phyloP scores from a whole-genome alignment of 176 grass and related monocot species.

The Hordeum vulgare region DNA sequence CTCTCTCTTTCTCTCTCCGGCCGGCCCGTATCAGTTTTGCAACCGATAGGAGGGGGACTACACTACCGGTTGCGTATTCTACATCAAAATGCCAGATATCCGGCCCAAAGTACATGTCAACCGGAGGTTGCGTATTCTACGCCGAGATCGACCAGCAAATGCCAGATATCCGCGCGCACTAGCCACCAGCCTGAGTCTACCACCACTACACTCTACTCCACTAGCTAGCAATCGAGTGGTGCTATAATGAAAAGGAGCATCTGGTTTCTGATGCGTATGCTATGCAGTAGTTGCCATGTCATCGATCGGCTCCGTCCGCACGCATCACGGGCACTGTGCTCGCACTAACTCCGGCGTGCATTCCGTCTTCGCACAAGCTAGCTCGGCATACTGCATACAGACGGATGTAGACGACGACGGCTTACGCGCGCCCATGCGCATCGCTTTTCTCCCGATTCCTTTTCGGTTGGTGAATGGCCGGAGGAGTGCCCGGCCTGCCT shows the following conservation, averaged over 20 bases:
- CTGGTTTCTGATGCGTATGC: not conserved
- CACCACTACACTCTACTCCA: not conserved
- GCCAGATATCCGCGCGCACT: not conserved
- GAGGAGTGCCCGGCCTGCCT: not conserved
- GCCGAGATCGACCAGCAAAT: not conserved
- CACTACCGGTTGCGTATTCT: not conserved
- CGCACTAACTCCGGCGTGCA: not conserved
- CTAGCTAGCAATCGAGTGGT: not conserved
- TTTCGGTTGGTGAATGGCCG: not conserved
- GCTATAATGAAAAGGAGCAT: not conserved
- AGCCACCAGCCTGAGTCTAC: not conserved
- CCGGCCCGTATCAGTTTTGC: not conserved
- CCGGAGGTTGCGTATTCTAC: not conserved
- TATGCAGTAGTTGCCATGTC: constrained; percentile 7
- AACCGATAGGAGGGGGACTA: not conserved
- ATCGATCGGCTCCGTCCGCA: not conserved
- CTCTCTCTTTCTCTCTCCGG: too few species aligned
- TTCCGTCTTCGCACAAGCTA: not conserved
- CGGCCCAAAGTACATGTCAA: not conserved
- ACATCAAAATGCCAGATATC: not conserved
- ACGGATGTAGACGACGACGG: not conserved
- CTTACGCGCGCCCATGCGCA: not conserved
- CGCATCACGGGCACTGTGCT: not conserved
- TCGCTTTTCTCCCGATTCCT: not conserved
- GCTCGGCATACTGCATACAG: not conserved